Evolutionary conservation across 1,284 basidiomycete genomes (phyloP), one percentile per base, ranked within the genome.

Genomic region (Polyporus tsugae): DNA sequence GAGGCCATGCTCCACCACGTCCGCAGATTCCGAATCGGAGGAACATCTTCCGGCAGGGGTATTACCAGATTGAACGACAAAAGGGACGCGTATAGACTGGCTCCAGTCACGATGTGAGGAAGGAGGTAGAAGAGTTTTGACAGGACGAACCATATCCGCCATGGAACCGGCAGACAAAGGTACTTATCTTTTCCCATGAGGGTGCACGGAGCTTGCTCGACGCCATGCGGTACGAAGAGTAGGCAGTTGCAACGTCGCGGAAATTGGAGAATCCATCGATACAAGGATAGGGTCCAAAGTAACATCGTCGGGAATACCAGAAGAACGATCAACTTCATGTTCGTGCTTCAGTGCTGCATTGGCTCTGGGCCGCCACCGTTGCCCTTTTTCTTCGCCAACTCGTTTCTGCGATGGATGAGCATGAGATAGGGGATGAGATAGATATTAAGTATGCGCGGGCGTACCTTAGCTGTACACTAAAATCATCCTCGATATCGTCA

Each of bases 401-500:
- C 91, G 74, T 85, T 89, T 75, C 91, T 93, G 63, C 36, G 49
- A 55, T 13, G 33, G 38, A 55, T 15, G 58, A 4, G n/a, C 33
- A 13, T 58, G 52, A 52, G 33, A 25, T 9, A 17, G 46, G 10
- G 4, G 29, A 67, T 9, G 7, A 53, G 2, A 25, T 17, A 9
- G 22, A 57, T 5, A 61, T 11, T 29, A 29, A 29, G 19, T 6
- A 41, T 39, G 25, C 38, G 19, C 52, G 11, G 44, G 70, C 83
- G 80, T 86, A 97, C 97, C 97, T 90, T 75, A 99, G 83, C 81
- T 98, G 96, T 68, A 95, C 91, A 77, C 95, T 97, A 79, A 99
- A 99, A 75, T 98, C 96, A 77, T 98, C 97, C 79, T 98, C 97
- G 70, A 98, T 92, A 80, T 98, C 97, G 81, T 99, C 97, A 77